Conservation (phyloP, 1,284 basidiomycete genomes). For the Abortiporus biennis region DNA sequence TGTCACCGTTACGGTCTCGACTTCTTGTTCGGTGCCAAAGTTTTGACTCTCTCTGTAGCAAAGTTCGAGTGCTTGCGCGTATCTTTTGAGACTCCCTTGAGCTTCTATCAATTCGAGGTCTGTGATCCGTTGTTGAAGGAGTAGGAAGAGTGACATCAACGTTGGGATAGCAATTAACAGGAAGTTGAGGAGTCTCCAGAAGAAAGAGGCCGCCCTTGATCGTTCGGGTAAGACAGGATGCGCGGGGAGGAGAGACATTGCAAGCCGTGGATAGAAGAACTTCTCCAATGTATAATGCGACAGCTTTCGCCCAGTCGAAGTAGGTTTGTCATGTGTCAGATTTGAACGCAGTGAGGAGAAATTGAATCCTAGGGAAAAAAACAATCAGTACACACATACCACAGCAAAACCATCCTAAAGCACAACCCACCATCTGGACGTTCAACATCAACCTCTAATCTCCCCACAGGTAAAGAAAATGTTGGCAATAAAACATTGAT, state of each 20-base stretch:
- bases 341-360: slow-evolving; percentile 5
- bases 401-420: not conserved
- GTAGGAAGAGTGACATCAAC: slow-evolving; percentile 20
- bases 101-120: slow-evolving; percentile 32
- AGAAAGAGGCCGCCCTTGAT: not conserved
- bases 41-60: slow-evolving; percentile 3
- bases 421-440: slow-evolving; percentile 39
- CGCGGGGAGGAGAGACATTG: slow-evolving; percentile 2
- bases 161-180: slow-evolving; percentile 3
- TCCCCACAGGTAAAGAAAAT: slow-evolving; percentile 59
- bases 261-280: slow-evolving; percentile 9
- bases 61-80: slow-evolving; percentile 7
- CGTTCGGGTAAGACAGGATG: not conserved
- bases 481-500: slow-evolving; percentile 57
- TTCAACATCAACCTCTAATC: slow-evolving; percentile 56
- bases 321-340: slow-evolving; percentile 1
- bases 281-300: slow-evolving; percentile 6
- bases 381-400: slow-evolving; percentile 3
- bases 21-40: not conserved
- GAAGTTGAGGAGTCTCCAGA: slow-evolving; percentile 1
- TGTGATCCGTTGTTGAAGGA: slow-evolving; percentile 28
- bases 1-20: slow-evolving; percentile 3
- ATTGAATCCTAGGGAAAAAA: slow-evolving; percentile 7
- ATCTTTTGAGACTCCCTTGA: slow-evolving; percentile 27
- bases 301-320: slow-evolving; percentile 1